phyloP scores from a whole-genome alignment of 257 asterid species.

The Misopates orontium region DNA sequence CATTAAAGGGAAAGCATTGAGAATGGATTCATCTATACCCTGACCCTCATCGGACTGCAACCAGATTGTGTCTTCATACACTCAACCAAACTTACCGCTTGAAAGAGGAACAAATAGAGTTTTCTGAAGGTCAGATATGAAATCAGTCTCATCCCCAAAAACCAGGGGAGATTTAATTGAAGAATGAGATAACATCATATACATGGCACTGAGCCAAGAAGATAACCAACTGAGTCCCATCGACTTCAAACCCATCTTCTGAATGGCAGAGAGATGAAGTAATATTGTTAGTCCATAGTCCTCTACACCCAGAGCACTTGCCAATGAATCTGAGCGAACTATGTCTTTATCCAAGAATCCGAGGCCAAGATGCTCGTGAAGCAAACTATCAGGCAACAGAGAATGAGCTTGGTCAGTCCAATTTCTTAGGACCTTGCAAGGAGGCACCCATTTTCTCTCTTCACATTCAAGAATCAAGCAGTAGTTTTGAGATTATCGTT shows the following conservation, averaged over 20 bases:
- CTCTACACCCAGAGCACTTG: conserved; percentile 82
- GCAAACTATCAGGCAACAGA: conserved; percentile 68
- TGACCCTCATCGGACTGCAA: conserved; percentile 55
- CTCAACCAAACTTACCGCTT: conserved; percentile 68
- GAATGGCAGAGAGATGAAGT: conserved; percentile 63
- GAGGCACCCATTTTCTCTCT: conserved; percentile 74
- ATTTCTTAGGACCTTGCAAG: conserved; percentile 83
- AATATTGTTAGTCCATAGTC: conserved; percentile 80
- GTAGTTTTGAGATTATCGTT: conserved; percentile 69
- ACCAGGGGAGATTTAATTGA: conserved; percentile 35
- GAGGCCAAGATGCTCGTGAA: conserved; percentile 82
- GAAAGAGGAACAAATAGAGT: conserved; percentile 83
- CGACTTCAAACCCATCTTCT: conserved; percentile 52
- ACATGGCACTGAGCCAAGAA: conserved; percentile 66
- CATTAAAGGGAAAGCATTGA: conserved; percentile 69
- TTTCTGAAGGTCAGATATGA: conserved; percentile 55
- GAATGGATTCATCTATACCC: conserved; percentile 51
- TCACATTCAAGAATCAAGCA: conserved; percentile 76
- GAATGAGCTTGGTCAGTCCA: conserved; percentile 76
- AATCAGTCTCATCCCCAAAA: conserved; percentile 48
- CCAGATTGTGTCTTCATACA: conserved; percentile 77
- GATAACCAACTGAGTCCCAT: conserved; percentile 83
- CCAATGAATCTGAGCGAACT: conserved; percentile 74
- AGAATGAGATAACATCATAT: conserved; percentile 50
- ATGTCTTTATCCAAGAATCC: conserved; percentile 80